Percentiles rank a stretch among this genome's conserved stretches.
Evolutionary conservation across 1,284 basidiomycete species (phyloP).

Genomic region (Macrocybe sp.): DNA sequence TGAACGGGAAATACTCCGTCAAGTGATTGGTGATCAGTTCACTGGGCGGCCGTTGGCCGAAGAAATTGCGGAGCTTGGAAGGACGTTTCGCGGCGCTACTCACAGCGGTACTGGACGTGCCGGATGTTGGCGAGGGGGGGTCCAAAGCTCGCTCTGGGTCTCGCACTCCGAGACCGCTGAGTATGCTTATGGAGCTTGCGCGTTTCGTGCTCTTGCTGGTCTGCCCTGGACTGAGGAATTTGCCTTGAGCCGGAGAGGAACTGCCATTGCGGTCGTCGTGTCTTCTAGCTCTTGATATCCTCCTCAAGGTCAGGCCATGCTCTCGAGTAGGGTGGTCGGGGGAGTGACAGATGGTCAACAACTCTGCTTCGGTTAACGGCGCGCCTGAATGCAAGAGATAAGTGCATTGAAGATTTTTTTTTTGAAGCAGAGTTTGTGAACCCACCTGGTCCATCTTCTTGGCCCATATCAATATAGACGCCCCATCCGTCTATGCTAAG

Average conservation of each 20-base stretch:
- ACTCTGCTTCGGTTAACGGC: constrained; percentile 78
- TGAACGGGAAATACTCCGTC: constrained; percentile 92
- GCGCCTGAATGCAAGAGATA: constrained; percentile 39
- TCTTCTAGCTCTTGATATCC: constrained; percentile 34
- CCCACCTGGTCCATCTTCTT: constrained; percentile 54
- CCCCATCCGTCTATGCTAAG: constrained; percentile 87
- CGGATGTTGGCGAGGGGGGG: constrained; percentile 40
- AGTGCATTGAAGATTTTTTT: neutral
- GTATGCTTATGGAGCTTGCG: constrained; percentile 90
- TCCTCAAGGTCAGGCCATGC: constrained; percentile 75
- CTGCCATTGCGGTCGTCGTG: constrained; percentile 36
- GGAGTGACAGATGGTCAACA: constrained; percentile 83
- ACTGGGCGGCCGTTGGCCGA: constrained; percentile 94
- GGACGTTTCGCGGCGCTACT: constrained; percentile 40
- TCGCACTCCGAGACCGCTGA: constrained; percentile 86
- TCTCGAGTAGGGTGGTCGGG: constrained; percentile 81
- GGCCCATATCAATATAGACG: constrained; percentile 62
- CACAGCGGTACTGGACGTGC: constrained; percentile 25
- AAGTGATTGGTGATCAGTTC: constrained; percentile 97
- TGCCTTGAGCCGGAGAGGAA: constrained; percentile 25
- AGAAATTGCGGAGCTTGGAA: constrained; percentile 90
- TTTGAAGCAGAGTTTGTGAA: constrained; percentile 3
- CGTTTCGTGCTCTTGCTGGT: constrained; percentile 76
- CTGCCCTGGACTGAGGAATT: constrained; percentile 26
- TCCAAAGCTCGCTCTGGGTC: constrained; percentile 63